Evolutionary conservation across 2,329 filamentous ascomycete species (phyloP), one percentile per base, ranked within the genome.

Genomic region (Fusarium coicis): DNA sequence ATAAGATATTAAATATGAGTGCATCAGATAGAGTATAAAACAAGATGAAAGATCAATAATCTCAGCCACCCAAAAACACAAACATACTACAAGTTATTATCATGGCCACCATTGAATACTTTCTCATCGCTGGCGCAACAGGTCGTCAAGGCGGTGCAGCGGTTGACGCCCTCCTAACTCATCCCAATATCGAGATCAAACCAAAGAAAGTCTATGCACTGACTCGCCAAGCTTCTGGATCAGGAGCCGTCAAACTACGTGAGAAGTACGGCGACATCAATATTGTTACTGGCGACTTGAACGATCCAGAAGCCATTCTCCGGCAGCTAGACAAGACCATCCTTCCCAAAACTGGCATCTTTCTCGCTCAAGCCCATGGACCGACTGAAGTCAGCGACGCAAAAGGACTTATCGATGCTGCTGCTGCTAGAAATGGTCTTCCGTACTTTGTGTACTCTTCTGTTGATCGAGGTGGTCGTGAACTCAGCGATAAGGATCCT

Each of bases 391-490:
- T 79, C 21, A 49, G 72, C 5, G 88, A 91, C 73, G 89, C 88
- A 60, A 90, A 85, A 43, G 82, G 79, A 1, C 77, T 91, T 9
- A 82, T 90, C 43, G 85, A 89, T 55, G 85, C 85, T 15, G 84
- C 85, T 15, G 84, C 87, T 2, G 74, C 88, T 34, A 82, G 83
- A 19, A 78, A 87, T 42, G 83, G 83, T 9, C 85, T 91, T 36
- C 81, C 84, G 39, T 86, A 88, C 74, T 90, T 92, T 70, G 86
- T 92, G 47, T 92, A 91, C 79, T 87, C 85, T 3, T 89, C 87
- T 43, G 88, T 92, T 18, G 91, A 92, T 65, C 88, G 90, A n/a
- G 89, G 89, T 34, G 89, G 90, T 36, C 85, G 88, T 43, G 80
- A 81, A 90, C 80, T 92, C 90, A 80, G 83, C 30, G 76, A 77